Conservation (phyloP, 306 rosid genomes). For the Canavalia ensiformis region DNA sequence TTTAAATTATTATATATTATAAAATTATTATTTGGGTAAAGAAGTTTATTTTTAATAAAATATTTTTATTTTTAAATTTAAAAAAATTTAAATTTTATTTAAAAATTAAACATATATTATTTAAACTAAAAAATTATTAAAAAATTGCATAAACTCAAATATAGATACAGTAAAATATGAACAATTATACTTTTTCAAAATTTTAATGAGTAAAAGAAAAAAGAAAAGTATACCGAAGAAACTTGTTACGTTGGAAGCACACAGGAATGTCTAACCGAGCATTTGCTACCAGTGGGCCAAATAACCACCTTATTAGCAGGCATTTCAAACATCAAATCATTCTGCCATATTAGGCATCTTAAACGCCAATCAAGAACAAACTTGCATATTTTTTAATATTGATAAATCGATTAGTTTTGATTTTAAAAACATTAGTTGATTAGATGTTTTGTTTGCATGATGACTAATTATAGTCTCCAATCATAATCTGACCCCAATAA, state of each 20-base stretch:
- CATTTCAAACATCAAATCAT: slow-evolving; percentile 5
- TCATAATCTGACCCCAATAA: background rate
- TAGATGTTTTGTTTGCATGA: background rate
- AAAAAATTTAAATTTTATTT: no score
- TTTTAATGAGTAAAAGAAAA: background rate
- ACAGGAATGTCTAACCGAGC: background rate
- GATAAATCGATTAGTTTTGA: background rate
- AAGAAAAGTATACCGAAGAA: background rate
- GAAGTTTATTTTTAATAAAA: no score
- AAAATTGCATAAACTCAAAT: no score
- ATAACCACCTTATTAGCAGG: no score
- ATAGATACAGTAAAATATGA: no score
- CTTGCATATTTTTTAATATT: background rate
- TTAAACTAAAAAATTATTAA: no score
- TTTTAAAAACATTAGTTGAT: background rate
- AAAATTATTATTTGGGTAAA: no score
- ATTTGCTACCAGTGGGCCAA: background rate
- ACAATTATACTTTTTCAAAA: no score
- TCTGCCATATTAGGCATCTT: background rate
- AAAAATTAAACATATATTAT: no score
- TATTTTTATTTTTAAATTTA: background rate
- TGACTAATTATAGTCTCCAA: background rate
- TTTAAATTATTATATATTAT: background rate
- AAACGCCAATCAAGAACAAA: background rate
- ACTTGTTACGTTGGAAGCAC: background rate